Conservation (phyloP, 345 rosid genomes). For the Aquilaria malaccensis region DNA sequence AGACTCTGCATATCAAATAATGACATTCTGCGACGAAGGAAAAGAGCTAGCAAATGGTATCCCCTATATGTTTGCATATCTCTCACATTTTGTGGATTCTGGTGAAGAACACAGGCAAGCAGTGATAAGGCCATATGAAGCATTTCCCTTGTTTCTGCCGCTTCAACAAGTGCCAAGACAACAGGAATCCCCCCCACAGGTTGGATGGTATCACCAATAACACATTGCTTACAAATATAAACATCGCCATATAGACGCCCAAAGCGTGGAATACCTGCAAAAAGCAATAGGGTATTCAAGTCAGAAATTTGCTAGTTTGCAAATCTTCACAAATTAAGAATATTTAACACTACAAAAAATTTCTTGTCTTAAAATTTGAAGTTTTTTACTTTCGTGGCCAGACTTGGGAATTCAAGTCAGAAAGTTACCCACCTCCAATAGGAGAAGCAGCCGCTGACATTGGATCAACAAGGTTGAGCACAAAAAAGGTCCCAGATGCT, state of each 20-base stretch:
- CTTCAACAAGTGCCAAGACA: constrained; percentile 80
- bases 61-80: constrained; percentile 94
- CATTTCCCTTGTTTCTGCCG: constrained; percentile 84
- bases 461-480: constrained; percentile 92
- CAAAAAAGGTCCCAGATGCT: constrained; percentile 58
- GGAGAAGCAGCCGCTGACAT: constrained; percentile 96
- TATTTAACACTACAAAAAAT: no score
- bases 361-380: not conserved
- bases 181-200: constrained; percentile 82
- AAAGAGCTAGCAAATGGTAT: constrained; percentile 84
- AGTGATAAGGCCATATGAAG: constrained; percentile 83
- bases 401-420: not conserved
- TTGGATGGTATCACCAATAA: constrained; percentile 76
- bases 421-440: constrained; percentile 60
- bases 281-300: constrained; percentile 1
- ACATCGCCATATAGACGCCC: constrained; percentile 80
- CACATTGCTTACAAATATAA: constrained; percentile 67
- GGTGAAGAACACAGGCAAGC: constrained; percentile 83
- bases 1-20: constrained; percentile 88
- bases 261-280: constrained; percentile 80
- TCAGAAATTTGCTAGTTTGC: not conserved
- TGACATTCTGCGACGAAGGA: constrained; percentile 75
- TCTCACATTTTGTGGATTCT: constrained; percentile 81
- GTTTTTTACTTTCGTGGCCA: no score
- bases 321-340: no score